Base-by-base conservation (phyloP, 2,329 filamentous ascomycete genomes). In the Scedosporium boydii region DNA sequence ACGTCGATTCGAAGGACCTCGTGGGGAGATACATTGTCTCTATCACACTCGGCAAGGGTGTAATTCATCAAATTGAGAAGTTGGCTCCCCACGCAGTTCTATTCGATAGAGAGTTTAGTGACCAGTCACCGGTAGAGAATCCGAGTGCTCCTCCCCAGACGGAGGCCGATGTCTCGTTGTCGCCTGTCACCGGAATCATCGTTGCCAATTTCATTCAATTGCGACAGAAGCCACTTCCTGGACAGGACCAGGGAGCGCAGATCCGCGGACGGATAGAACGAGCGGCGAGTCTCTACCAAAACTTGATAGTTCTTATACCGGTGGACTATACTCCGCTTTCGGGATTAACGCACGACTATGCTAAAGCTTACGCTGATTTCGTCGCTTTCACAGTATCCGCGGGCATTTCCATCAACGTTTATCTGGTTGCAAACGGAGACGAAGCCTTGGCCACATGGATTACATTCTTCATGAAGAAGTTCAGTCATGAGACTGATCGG, bases 181-280 rank as follows among this genome's bases (percentile, higher is more conserved):
- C 58, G 42, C 7, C 29, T 59, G 14, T 44, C 14, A 12, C 82
- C 0, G 91, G 89, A 0, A 75, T 96, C 2, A 72, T 96, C 0
- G 69, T 89, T 21, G 90, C 90, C 0, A 89, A 84, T 0, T 75
- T 93, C 4, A 84, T 93, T 64, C 85, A 87, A 66, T 79, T 89
- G 27, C 88, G 87, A 53, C 93, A 96, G 68, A 83, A 80, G 58
- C 78, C 87, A 2, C 77, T 92, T 0, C 90, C 90, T 0, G 72
- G 73, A 1, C 71, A 71, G 5, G 76, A 72, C 7, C 65, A 68
- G 0, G 71, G 75, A 42, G 75, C 78, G 3, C 74, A 76, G 14
- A 76, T 91, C 14, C 80, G 82, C 44, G 78, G 85, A 59, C 78
- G 81, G 2, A 75, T 93, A 9, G 69, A 74, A 3, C 73, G 70